Base-by-base conservation (phyloP, 345 rosid genomes). In the Brassica nigra region DNA sequence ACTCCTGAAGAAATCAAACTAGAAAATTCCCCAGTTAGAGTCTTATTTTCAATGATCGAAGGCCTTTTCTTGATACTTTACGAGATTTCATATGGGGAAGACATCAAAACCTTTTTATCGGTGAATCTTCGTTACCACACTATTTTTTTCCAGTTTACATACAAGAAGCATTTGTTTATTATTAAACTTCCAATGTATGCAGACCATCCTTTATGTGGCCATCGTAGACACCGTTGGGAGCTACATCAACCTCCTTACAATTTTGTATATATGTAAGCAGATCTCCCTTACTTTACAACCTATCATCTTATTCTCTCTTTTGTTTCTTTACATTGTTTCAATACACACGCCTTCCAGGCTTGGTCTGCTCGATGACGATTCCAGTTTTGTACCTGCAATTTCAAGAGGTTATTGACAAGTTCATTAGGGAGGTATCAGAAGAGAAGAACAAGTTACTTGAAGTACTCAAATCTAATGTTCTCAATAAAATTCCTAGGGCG, bases 61-160 rank as follows among this genome's bases (percentile, higher is more conserved):
- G 52, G 52, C 3, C 49, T 65, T 37, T 8, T 72, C 52, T n/a
- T 65, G 4, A 65, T 11, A 29, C 36, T 78, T 0, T 78, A 78
- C 39, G 81, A 66, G 68, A 66, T 78, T 72, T 47, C 77, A 39
- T 71, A 78, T 66, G 81, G 81, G 62, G 10, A 65, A 4, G 77
- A 78, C 67, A 71, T 64, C 72, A 78, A 29, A 66, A 57, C 72
- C 36, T 72, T 71, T 78, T 36, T 78, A 12, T 29, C 0, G 72
- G 81, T 78, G 72, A 78, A 36, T 78, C 15, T 27, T 63, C 5
- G 0, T 37, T 52, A 29, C 49, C 0, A 15, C 3, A 0, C 44
- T 27, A 6, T 27, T 5, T 62, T 52, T 64, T 64, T 66, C 55
- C 55, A 63, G 75, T 69, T 77, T 77, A 30, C 37, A 62, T 62